Evolutionary conservation across 257 asterid genomes (phyloP).

Genomic region (Nicotiana attenuata): DNA sequence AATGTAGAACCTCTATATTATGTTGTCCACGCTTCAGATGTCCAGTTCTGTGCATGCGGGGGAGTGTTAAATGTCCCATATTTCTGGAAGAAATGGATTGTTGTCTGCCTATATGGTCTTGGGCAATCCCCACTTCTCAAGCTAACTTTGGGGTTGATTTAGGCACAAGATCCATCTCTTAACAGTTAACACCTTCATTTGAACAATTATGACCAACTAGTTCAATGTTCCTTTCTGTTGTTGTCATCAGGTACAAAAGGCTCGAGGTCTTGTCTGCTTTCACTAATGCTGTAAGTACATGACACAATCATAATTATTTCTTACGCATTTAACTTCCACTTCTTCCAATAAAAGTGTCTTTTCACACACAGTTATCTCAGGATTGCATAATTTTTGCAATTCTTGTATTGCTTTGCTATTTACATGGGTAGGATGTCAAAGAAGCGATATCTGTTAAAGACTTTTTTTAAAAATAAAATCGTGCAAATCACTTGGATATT

Average conservation of each 20-base stretch:
- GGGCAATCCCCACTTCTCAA: too few species aligned
- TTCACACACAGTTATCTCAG: neutral
- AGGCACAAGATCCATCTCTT: too few species aligned
- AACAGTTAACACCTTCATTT: neutral
- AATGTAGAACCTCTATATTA: too few species aligned
- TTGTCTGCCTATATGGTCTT: too few species aligned
- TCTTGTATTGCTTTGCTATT: neutral
- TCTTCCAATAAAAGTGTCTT: neutral
- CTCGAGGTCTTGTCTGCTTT: conserved; percentile 87
- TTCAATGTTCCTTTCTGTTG: conserved; percentile 6
- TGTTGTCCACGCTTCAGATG: too few species aligned
- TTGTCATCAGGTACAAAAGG: conserved; percentile 58
- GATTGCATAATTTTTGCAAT: neutral
- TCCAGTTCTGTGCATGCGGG: too few species aligned
- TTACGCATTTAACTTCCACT: neutral
- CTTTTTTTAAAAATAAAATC: neutral
- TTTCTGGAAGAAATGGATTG: too few species aligned
- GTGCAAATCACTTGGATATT: neutral
- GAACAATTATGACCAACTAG: neutral
- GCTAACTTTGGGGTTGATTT: too few species aligned
- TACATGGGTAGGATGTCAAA: neutral
- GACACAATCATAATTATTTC: conserved; percentile 6
- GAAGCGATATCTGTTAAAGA: neutral
- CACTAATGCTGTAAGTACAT: conserved; percentile 88
- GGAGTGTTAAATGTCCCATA: too few species aligned